These are phyloP conservation scores for Calonectria pauciramosa DNA, from an alignment of 2,329 filamentous ascomycete species.

Conservation along the genomic window DNA sequence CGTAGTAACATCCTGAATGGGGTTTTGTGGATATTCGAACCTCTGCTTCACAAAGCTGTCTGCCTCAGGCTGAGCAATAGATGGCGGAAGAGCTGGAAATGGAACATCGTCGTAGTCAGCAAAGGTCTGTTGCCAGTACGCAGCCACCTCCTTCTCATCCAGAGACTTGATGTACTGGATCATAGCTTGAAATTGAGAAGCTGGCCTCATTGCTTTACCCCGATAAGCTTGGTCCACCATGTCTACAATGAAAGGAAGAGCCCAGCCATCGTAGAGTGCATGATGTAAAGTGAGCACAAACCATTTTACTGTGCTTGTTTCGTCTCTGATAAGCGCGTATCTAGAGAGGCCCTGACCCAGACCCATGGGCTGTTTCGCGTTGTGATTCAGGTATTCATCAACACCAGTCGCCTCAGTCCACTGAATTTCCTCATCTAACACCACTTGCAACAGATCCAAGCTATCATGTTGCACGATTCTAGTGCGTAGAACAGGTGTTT, in stretches of 20 bases:
- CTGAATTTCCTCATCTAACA: conserved; percentile 1
- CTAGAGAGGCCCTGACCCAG: conserved; percentile 22
- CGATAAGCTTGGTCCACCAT: conserved; percentile 24
- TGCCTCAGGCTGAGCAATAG: conserved; percentile 2
- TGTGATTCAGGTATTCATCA: conserved; percentile 10
- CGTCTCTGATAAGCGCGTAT: conserved; percentile 8
- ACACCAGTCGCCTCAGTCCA: conserved; percentile 5
- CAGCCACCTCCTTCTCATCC: not conserved
- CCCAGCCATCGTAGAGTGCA: conserved; percentile 49
- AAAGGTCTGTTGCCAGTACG: conserved; percentile 21
- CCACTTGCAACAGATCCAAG: conserved; percentile 25
- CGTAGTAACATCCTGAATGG: not conserved
- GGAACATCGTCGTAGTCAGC: not conserved
- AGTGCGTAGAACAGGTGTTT: conserved; percentile 25
- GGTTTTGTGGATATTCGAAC: not conserved
- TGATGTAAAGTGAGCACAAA: conserved; percentile 47
- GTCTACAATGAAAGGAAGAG: conserved; percentile 34
- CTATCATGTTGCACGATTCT: conserved; percentile 1
- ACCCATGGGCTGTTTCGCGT: conserved; percentile 11
- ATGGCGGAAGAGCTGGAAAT: conserved; percentile 18
- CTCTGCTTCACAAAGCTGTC: not conserved
- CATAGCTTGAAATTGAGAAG: conserved; percentile 1
- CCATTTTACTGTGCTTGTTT: not conserved
- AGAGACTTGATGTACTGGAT: conserved; percentile 15
- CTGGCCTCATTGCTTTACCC: not conserved